Conservation (phyloP, 1,284 basidiomycete genomes). For the Cryptococcus sp. region DNA sequence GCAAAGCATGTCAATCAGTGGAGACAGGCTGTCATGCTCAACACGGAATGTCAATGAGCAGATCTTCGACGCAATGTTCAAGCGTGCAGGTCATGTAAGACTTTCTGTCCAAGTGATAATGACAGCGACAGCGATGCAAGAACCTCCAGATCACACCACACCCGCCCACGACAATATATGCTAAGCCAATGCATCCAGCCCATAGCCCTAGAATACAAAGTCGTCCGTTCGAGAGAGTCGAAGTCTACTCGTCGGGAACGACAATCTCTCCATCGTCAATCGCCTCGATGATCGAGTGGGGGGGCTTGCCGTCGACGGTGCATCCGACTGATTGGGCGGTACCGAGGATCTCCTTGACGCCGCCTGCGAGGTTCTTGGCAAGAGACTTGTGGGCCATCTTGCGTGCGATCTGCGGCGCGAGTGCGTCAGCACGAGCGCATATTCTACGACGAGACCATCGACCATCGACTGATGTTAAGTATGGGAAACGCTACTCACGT, state of each 20-base stretch:
- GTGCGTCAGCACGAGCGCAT: not conserved
- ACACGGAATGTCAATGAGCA: too few relatives aligned
- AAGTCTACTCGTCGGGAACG: constrained; percentile 85
- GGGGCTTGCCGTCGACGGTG: constrained; percentile 90
- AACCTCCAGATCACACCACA: too few relatives aligned
- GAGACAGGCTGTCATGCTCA: too few relatives aligned
- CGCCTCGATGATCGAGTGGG: constrained; percentile 94
- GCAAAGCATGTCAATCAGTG: too few relatives aligned
- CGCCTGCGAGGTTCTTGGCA: constrained; percentile 85
- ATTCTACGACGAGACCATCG: not conserved
- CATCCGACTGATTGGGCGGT: constrained; percentile 92
- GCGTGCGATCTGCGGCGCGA: constrained; percentile 58
- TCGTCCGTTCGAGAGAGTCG: not conserved
- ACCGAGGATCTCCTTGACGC: constrained; percentile 91
- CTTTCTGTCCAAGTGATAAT: too few relatives aligned
- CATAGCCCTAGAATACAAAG: not conserved
- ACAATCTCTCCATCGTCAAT: constrained; percentile 96
- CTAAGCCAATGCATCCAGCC: constrained; percentile 1
- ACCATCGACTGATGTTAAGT: not conserved
- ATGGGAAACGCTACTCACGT: constrained; percentile 56
- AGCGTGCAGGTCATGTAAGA: too few relatives aligned
- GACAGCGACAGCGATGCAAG: too few relatives aligned
- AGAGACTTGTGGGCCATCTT: constrained; percentile 96
- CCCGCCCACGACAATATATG: not conserved
- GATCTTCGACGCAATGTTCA: too few relatives aligned